Conservation (phyloP, 257 asterid genomes). For the Capsicum rhomboideum region DNA sequence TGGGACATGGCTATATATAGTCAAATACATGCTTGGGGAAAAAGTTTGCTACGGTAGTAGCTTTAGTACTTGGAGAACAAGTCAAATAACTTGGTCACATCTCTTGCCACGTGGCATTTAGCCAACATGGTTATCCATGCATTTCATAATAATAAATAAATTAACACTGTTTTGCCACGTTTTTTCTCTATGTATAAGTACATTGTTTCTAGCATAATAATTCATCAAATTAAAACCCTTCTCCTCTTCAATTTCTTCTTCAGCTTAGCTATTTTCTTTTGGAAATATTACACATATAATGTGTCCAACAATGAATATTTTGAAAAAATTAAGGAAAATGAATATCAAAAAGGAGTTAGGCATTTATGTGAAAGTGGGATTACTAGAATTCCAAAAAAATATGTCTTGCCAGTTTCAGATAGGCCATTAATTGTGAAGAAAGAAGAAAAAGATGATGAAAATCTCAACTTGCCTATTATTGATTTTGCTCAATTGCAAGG, state of each 20-base stretch:
- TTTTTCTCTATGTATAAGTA: neutral
- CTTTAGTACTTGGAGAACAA: no score
- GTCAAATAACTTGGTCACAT: no score
- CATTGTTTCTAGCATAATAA: neutral
- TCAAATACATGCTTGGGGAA: no score
- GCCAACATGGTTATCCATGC: no score
- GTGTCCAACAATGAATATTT: neutral
- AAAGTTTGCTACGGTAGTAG: no score
- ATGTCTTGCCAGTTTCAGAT: conserved; percentile 17
- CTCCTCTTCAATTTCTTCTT: neutral
- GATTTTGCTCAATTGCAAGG: conserved; percentile 23
- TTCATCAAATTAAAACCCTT: neutral
- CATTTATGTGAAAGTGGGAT: conserved; percentile 13
- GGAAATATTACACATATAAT: neutral
- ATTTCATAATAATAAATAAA: no score
- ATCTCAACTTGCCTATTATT: conserved; percentile 21
- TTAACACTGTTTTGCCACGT: neutral
- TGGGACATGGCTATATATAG: no score
- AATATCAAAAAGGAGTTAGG: conserved; percentile 22
- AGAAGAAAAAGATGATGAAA: neutral
- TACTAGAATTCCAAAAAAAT: conserved; percentile 18
- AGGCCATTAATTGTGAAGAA: conserved; percentile 7
- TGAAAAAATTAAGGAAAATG: neutral
- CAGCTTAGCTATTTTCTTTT: neutral
- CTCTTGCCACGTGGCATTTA: no score